Conservation (phyloP, 2,329 filamentous ascomycete species). For the Colletotrichum cuscutae region DNA sequence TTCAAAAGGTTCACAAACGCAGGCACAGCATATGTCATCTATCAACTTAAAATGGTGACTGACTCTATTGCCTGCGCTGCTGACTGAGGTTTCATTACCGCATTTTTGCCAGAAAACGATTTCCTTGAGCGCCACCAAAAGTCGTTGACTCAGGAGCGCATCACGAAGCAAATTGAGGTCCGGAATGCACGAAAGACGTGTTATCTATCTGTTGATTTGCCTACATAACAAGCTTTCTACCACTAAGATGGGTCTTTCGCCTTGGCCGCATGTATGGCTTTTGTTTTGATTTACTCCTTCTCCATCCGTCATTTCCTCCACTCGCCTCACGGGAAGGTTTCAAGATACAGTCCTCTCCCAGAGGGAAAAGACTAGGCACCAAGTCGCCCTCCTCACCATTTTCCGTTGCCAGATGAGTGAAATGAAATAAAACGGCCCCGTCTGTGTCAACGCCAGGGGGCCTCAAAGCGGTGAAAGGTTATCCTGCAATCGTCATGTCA, state of each 20-base stretch:
- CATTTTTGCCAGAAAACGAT: background rate
- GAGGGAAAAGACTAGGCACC: background rate
- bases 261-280: constrained; percentile 27
- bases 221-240: constrained; percentile 32
- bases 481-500: constrained; percentile 36
- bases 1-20: no score
- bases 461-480: constrained; percentile 24
- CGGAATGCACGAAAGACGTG: background rate
- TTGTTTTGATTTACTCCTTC: constrained; percentile 23
- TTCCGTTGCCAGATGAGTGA: constrained; percentile 32
- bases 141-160: background rate
- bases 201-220: constrained; percentile 31
- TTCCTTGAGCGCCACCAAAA: background rate
- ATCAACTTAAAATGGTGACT: background rate
- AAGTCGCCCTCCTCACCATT: constrained; percentile 16
- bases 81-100: background rate
- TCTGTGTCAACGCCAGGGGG: constrained; percentile 27
- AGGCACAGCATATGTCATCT: background rate
- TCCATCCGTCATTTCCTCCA: background rate
- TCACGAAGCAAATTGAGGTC: background rate
- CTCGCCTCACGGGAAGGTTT: constrained; percentile 15
- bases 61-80: background rate
- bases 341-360: background rate
- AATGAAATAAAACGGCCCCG: constrained; percentile 30
- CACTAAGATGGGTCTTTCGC: constrained; percentile 18